A percentile compares a stretch with the other conserved stretches of the same genome.
Conservation (phyloP, 495 filamentous ascomycete genomes). For the Penicillium waksmanii region DNA sequence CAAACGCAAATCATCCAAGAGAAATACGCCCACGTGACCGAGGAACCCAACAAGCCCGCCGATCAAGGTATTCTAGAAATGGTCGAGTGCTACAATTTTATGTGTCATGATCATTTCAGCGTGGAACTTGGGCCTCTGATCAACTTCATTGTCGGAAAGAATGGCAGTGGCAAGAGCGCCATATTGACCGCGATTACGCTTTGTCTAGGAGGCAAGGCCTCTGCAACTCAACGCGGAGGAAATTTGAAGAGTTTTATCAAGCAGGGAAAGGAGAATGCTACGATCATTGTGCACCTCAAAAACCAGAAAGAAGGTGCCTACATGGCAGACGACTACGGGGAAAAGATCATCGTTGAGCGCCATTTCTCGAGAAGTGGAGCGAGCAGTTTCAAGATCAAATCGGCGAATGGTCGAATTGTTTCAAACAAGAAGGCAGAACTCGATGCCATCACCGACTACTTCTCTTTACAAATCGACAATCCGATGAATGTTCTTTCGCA, state of each 20-base stretch:
- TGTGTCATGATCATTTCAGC: conserved; percentile 85
- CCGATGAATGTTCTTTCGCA: conserved; percentile 98
- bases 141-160: conserved; percentile 97
- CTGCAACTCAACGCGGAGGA: conserved; percentile 90
- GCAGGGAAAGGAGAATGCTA: conserved; percentile 71
- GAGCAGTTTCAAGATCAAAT: conserved; percentile 88
- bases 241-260: conserved; percentile 93
- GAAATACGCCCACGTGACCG: conserved; percentile 53
- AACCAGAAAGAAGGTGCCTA: conserved; percentile 86
- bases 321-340: conserved; percentile 79
- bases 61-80: conserved; percentile 85
- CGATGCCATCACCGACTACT: conserved; percentile 93
- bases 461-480: conserved; percentile 92
- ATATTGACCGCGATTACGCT: conserved; percentile 93
- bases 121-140: conserved; percentile 88
- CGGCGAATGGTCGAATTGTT: conserved; percentile 66
- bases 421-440: conserved; percentile 85
- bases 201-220: conserved; percentile 93
- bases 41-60: conserved; percentile 71
- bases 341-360: conserved; percentile 87
- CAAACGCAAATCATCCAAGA: conserved; percentile 72
- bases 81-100: conserved; percentile 87
- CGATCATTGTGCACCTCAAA: conserved; percentile 80
- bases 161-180: conserved; percentile 98
- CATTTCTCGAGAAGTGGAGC: conserved; percentile 77